These are phyloP conservation scores for Penicillium griseofulvum DNA, from an alignment of 2,329 filamentous ascomycete genomes.

Conservation along the genomic window DNA sequence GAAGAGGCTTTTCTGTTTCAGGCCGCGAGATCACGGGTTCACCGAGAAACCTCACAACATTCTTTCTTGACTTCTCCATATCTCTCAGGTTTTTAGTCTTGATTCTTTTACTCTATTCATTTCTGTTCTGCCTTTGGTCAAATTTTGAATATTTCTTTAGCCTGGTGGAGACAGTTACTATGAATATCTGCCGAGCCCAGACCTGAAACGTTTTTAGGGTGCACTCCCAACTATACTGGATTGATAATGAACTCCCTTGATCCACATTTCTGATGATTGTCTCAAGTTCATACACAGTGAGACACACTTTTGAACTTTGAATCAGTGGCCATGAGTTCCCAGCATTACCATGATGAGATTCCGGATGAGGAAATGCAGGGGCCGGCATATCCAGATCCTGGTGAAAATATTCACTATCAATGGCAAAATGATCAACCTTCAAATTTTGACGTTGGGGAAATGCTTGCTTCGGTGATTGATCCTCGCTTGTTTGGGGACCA, in stretches of 20 bases:
- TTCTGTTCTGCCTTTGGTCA: neutral
- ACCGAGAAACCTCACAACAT: slow-evolving; percentile 16
- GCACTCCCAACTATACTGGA: slow-evolving; percentile 16
- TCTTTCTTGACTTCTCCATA: slow-evolving; percentile 4
- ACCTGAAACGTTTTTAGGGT: slow-evolving; percentile 18
- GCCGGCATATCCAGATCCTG: slow-evolving; percentile 33
- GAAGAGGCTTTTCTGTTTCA: slow-evolving; percentile 26
- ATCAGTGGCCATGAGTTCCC: slow-evolving; percentile 14
- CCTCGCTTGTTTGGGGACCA: slow-evolving; percentile 33
- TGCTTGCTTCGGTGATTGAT: slow-evolving; percentile 30
- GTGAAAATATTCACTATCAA: slow-evolving; percentile 33
- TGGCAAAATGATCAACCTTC: slow-evolving; percentile 30
- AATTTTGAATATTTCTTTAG: slow-evolving; percentile 5
- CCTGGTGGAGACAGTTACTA: slow-evolving; percentile 22
- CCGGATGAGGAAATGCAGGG: slow-evolving; percentile 20
- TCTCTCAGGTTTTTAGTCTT: neutral
- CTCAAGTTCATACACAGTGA: neutral
- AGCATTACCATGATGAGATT: slow-evolving; percentile 14
- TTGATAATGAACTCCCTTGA: slow-evolving; percentile 18
- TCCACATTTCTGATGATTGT: slow-evolving; percentile 7
- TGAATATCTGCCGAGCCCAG: slow-evolving; percentile 21
- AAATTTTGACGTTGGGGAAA: slow-evolving; percentile 10
- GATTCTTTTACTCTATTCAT: neutral
- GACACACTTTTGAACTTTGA: neutral
- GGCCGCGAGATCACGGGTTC: slow-evolving; percentile 27